Base-by-base conservation (phyloP, 148 eudicot species). In the Polygonum aviculare region DNA sequence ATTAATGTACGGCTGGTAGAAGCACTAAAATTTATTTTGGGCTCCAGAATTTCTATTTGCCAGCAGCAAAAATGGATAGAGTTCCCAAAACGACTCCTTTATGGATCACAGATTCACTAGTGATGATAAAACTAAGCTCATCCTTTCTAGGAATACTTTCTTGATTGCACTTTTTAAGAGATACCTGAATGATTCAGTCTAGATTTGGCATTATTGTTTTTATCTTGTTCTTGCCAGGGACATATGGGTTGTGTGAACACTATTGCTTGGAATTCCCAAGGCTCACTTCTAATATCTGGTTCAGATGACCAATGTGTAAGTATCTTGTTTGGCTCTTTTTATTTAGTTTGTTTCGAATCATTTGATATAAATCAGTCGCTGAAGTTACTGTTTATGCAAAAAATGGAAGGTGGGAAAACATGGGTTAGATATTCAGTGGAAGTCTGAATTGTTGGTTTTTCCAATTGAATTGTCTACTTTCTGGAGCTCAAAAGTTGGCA, bases 261-360 rank as follows among this genome's bases (percentile, higher is more conserved):
- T 73, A 84, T 95, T 39, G 89, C 97, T 75, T 95, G 99, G 99
- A 95, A 92, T 79, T 89, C 99, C 48, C 82, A 77, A 50, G 99
- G 99, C 82, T 90, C 99, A 4, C 89, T 95, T 15, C 77, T 95
- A 80, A 85, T 95, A 76, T 95, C 99, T 69, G 99, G 99, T 80
- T 95, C 99, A 76, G 99, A 95, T 81, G 99, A 95, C 81, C 91
- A 93, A 76, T 86, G 80, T 74, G 99, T 95, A 88, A 78, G 82
- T 55, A 62, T 38, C 4, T 75, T 75, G 26, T 75, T 35, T 38
- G 38, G 14, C 12, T 22, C 38, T 26, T 26, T 7, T 62, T 2
- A 9, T 62, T 3, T 21, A 36, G 16, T 33, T 21, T 67, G 16
- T 33, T 10, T 60, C 15, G 8, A 7, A 10, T 36, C 63, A 57